Conservation (phyloP, 108 stramenopile genomes). For the Stephanodiscus minutulus region DNA sequence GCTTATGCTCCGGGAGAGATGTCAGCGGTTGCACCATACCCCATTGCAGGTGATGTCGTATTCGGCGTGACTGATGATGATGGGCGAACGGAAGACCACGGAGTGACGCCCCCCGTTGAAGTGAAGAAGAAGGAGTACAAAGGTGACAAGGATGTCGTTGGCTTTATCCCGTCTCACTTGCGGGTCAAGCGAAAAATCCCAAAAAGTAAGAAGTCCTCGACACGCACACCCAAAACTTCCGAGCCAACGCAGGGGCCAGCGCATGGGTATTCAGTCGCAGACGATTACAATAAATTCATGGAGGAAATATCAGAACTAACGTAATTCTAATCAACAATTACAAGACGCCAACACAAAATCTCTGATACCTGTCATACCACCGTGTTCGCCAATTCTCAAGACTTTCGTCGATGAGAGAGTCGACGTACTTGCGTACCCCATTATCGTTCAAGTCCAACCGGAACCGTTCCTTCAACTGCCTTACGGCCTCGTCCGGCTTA, state of each 20-base stretch:
- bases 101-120: conserved; percentile 7
- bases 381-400: conserved; percentile 94
- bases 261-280: conserved; percentile 28
- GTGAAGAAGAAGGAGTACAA: conserved; percentile 58
- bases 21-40: conserved; percentile 46
- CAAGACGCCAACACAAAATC: conserved; percentile 91
- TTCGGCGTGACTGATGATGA: conserved; percentile 2
- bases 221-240: conserved; percentile 7
- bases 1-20: conserved; percentile 20
- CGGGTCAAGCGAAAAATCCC: conserved; percentile 36
- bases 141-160: conserved; percentile 75
- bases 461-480: conserved; percentile 83
- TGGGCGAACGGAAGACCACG: not conserved
- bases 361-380: conserved; percentile 96
- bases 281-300: conserved; percentile 62
- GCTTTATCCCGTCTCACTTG: conserved; percentile 73
- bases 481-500: conserved; percentile 83
- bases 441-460: conserved; percentile 78
- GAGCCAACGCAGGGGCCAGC: not conserved
- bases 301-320: conserved; percentile 36
- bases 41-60: conserved; percentile 22
- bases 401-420: conserved; percentile 87
- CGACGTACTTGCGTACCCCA: conserved; percentile 85
- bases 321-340: conserved; percentile 30
- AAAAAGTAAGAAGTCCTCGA: conserved; percentile 6